Conservation (phyloP, 495 filamentous ascomycete genomes). For the Penicilliopsis zonata region DNA sequence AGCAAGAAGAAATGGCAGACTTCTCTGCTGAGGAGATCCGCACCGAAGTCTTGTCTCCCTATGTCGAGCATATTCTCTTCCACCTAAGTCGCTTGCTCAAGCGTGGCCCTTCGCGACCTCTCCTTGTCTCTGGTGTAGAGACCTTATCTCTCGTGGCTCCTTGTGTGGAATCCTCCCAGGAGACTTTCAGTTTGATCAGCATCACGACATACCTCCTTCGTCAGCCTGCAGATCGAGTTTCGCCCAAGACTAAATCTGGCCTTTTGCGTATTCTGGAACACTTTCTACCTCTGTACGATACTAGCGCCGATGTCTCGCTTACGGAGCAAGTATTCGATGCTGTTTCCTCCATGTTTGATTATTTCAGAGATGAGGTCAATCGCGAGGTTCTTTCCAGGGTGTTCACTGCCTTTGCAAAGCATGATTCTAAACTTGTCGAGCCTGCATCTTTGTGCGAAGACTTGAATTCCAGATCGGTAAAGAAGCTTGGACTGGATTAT, state of each 20-base stretch:
- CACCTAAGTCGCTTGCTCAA: constrained; percentile 57
- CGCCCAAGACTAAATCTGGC: constrained; percentile 69
- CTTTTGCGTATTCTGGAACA: constrained; percentile 63
- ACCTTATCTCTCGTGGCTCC: constrained; percentile 63
- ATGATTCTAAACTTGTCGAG: constrained; percentile 44
- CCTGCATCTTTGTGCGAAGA: constrained; percentile 62
- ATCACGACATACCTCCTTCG: constrained; percentile 70
- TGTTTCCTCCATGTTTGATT: constrained; percentile 66
- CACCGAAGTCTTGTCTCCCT: constrained; percentile 51
- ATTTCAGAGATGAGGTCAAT: constrained; percentile 69
- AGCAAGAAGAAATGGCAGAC: constrained; percentile 40
- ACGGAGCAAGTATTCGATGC: constrained; percentile 46
- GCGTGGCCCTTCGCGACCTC: constrained; percentile 56
- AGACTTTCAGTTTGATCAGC: constrained; percentile 60
- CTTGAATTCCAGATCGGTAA: constrained; percentile 63
- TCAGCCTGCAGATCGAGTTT: constrained; percentile 71
- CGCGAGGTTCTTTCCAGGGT: constrained; percentile 61
- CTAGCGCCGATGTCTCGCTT: constrained; percentile 32
- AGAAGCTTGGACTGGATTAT: constrained; percentile 72
- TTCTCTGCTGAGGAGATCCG: constrained; percentile 37
- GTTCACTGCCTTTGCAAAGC: constrained; percentile 51
- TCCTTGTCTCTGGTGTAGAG: constrained; percentile 69
- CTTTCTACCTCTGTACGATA: constrained; percentile 53
- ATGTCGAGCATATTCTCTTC: constrained; percentile 54
- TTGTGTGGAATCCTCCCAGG: constrained; percentile 54